phyloP scores from a whole-genome alignment of 352 stramenopile genomes.

The Phytophthora ramorum region DNA sequence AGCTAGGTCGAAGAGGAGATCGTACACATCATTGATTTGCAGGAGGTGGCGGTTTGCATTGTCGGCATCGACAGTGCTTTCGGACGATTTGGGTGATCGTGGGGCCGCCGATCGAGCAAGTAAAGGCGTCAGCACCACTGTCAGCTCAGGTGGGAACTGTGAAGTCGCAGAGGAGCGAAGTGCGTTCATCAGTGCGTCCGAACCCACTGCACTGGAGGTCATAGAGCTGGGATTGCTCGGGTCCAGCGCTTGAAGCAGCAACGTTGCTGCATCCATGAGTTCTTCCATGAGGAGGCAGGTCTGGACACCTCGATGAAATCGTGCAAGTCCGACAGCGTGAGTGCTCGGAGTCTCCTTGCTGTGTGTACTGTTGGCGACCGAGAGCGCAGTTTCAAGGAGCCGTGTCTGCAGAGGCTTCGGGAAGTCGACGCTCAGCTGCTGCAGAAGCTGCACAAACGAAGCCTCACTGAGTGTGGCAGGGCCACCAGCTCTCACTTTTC shows the following conservation, averaged over 20 bases:
- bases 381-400: conserved; percentile 13
- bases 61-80: neutral
- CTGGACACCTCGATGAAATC: conserved; percentile 29
- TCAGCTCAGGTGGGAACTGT: conserved; percentile 26
- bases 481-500: conserved; percentile 8
- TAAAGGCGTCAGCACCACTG: conserved; percentile 5
- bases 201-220: neutral
- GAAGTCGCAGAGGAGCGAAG: conserved; percentile 23
- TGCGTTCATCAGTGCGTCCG: conserved; percentile 8
- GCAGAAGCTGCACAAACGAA: conserved; percentile 27
- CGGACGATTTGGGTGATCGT: neutral
- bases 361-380: neutral
- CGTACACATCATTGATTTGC: conserved; percentile 22
- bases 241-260: conserved; percentile 30
- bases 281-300: conserved; percentile 34
- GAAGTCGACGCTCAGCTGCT: conserved; percentile 32
- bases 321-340: conserved; percentile 17
- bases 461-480: conserved; percentile 20
- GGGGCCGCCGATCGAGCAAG: conserved; percentile 4
- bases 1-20: conserved; percentile 22
- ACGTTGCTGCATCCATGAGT: conserved; percentile 22
- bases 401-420: conserved; percentile 22
- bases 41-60: neutral
- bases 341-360: neutral
- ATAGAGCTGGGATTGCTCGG: neutral